These are phyloP conservation scores for Trametes hirsuta DNA, from an alignment of 1,284 basidiomycete species.

Conservation along the genomic window DNA sequence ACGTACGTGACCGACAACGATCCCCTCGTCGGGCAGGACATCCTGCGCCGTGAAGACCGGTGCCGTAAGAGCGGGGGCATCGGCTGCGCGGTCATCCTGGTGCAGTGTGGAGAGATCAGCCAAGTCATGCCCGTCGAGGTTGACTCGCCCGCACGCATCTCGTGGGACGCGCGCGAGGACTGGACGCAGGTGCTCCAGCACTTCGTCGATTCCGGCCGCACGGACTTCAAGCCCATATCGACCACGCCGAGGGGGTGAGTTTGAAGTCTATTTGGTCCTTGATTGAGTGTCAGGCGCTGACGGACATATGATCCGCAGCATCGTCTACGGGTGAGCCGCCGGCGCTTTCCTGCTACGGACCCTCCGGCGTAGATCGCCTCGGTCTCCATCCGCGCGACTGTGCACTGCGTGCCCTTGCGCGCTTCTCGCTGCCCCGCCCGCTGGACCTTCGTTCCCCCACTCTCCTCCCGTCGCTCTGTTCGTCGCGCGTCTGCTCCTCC, in stretches of 20 bases:
- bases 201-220: conserved; percentile 72
- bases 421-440: not conserved
- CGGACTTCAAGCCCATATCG: conserved; percentile 78
- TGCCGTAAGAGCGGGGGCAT: conserved; percentile 73
- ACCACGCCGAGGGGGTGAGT: conserved; percentile 73
- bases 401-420: conserved; percentile 8
- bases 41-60: conserved; percentile 74
- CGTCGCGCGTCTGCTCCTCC: conserved; percentile 10
- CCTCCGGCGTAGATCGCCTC: conserved; percentile 21
- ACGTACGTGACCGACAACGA: conserved; percentile 67
- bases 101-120: conserved; percentile 72
- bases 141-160: conserved; percentile 70
- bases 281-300: conserved; percentile 4
- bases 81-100: conserved; percentile 69
- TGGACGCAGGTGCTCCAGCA: conserved; percentile 68
- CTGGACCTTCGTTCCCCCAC: conserved; percentile 5
- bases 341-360: not conserved
- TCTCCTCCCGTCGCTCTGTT: conserved; percentile 4
- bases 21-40: conserved; percentile 72
- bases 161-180: conserved; percentile 73
- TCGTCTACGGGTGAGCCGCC: conserved; percentile 41
- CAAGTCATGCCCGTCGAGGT: conserved; percentile 86
- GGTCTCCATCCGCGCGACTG: not conserved
- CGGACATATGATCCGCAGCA: conserved; percentile 28
- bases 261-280: not conserved